Conservation (phyloP, 768 basidiomycete genomes). For the Paxillus involutus region DNA sequence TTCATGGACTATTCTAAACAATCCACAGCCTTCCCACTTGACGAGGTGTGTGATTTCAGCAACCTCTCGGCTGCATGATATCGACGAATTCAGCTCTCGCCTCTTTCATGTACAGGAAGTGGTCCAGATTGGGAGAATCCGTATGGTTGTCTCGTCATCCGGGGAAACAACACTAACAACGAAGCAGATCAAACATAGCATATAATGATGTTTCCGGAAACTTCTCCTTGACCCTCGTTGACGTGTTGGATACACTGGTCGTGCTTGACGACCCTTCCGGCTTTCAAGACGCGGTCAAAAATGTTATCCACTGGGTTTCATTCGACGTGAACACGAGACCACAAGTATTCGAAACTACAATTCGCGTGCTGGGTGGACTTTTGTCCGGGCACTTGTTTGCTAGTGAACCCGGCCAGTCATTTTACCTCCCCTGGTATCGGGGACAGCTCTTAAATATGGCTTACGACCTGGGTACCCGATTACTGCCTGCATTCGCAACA, state of each 20-base stretch:
- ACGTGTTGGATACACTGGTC: conserved; percentile 87
- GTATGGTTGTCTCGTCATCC: conserved; percentile 44
- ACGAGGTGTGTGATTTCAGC: conserved; percentile 55
- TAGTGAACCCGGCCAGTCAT: conserved; percentile 60
- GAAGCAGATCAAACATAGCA: conserved; percentile 62
- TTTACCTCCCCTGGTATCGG: conserved; percentile 81
- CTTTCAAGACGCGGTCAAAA: conserved; percentile 82
- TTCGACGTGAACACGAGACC: conserved; percentile 95
- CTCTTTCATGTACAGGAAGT: conserved; percentile 81
- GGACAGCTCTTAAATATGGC: conserved; percentile 81
- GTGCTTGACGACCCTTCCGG: conserved; percentile 76
- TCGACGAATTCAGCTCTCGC: conserved; percentile 62
- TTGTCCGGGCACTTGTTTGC: conserved; percentile 84
- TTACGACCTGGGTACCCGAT: conserved; percentile 78
- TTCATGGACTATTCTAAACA: conserved; percentile 20
- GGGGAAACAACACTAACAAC: conserved; percentile 12
- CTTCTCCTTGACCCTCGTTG: conserved; percentile 81
- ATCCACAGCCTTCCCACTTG: conserved; percentile 73
- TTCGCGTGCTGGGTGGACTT: conserved; percentile 89
- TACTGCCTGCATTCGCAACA: conserved; percentile 90
- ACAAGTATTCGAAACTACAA: conserved; percentile 98
- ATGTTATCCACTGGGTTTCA: conserved; percentile 78
- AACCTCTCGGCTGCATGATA: neutral
- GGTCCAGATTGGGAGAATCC: conserved; percentile 87
- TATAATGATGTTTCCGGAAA: conserved; percentile 94